phyloP scores from a whole-genome alignment of 2,329 filamentous ascomycete species.

The Teratosphaeria epicoccoides region DNA sequence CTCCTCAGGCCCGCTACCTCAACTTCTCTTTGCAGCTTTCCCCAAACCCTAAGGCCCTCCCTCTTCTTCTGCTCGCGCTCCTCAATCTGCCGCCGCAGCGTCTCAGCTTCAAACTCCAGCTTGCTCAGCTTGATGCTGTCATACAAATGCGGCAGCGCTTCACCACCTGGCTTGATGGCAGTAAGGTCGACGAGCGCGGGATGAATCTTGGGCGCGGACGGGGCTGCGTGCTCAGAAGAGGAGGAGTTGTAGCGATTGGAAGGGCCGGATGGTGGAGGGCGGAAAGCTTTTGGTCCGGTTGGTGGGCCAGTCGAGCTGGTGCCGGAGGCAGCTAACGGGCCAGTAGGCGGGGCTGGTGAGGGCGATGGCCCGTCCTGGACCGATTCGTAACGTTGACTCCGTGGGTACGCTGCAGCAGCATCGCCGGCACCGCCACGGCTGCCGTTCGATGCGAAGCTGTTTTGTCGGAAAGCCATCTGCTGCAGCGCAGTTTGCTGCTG shows the following conservation, averaged over 20 bases:
- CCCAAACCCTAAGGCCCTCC: slow-evolving; percentile 36
- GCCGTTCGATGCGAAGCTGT: background rate
- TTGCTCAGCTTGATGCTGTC: slow-evolving; percentile 35
- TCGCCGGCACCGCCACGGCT: slow-evolving; percentile 34
- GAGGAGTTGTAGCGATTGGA: slow-evolving; percentile 4
- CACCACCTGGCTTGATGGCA: slow-evolving; percentile 34
- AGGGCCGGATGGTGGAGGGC: slow-evolving; percentile 12
- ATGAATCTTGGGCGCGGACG: slow-evolving; percentile 10
- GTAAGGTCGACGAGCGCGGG: slow-evolving; percentile 34
- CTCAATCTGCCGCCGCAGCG: slow-evolving; percentile 35
- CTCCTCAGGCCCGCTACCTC: slow-evolving; percentile 35
- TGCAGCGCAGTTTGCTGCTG: slow-evolving; percentile 14
- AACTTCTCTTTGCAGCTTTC: slow-evolving; percentile 33
- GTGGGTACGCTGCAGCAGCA: slow-evolving; percentile 36
- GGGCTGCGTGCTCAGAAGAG: slow-evolving; percentile 1
- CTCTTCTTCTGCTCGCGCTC: slow-evolving; percentile 37
- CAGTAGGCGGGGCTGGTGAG: background rate
- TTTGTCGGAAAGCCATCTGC: slow-evolving; percentile 18
- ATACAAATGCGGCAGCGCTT: slow-evolving; percentile 31
- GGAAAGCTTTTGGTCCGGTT: slow-evolving; percentile 17
- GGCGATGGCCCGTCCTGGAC: slow-evolving; percentile 13
- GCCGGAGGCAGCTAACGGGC: background rate
- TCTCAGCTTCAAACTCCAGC: slow-evolving; percentile 38
- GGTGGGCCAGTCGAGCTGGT: slow-evolving; percentile 7
- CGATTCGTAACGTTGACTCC: slow-evolving; percentile 34